Conservation (phyloP, 2,329 filamentous ascomycete species). For the Hypoxylon sp. region DNA sequence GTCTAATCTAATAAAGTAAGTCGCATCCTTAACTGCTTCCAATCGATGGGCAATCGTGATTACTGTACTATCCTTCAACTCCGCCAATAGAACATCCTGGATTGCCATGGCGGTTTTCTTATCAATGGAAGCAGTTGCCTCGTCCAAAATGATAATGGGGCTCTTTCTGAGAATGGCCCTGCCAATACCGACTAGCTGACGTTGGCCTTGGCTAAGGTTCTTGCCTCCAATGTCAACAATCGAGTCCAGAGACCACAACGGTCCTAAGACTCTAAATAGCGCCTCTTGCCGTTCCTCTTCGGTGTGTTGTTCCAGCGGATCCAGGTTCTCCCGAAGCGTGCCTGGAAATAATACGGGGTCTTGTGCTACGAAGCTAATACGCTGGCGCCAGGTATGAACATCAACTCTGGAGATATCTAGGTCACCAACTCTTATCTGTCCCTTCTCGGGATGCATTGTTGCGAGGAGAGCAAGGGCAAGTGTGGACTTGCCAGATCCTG, state of each 20-base stretch:
- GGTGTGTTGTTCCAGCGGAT: constrained; percentile 74
- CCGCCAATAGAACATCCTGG: constrained; percentile 70
- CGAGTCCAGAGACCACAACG: constrained; percentile 64
- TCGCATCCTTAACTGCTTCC: constrained; percentile 72
- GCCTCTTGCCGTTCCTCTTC: constrained; percentile 66
- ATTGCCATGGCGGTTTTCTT: constrained; percentile 71
- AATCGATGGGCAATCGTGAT: constrained; percentile 77
- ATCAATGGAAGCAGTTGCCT: constrained; percentile 76
- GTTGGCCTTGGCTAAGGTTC: constrained; percentile 74
- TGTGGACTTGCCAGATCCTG: constrained; percentile 90
- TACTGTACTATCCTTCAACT: constrained; percentile 70
- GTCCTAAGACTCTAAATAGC: constrained; percentile 72
- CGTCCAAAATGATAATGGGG: constrained; percentile 74
- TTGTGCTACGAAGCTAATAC: constrained; percentile 75
- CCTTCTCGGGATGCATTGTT: constrained; percentile 66
- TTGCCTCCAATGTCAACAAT: constrained; percentile 72
- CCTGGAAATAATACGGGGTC: constrained; percentile 75
- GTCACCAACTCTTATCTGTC: constrained; percentile 68
- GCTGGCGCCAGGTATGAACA: constrained; percentile 69
- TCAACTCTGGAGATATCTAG: constrained; percentile 68
- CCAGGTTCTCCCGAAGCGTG: constrained; percentile 75
- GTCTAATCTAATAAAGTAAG: constrained; percentile 69
- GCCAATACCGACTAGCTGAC: constrained; percentile 73
- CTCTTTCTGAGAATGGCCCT: constrained; percentile 72
- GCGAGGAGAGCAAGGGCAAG: constrained; percentile 72